Percentiles rank a stretch among this genome's conserved stretches.
Evolutionary conservation across 2,329 filamentous ascomycete genomes (phyloP).

Genomic region (Arthrobotrys pseudoclavata): DNA sequence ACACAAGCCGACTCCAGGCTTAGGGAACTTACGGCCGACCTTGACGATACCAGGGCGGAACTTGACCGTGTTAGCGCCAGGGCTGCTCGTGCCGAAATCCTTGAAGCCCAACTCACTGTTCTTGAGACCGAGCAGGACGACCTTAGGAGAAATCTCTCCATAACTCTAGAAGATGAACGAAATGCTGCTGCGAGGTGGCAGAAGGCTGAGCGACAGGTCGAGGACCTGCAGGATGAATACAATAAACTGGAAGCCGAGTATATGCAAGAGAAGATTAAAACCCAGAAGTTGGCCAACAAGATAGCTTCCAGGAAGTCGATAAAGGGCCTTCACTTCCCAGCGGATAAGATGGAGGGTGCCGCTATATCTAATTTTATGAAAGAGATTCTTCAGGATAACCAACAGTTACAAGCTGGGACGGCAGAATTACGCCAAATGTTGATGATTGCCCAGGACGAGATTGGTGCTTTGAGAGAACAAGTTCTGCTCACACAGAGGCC

Average conservation of each 20-base stretch:
- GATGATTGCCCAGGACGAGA: constrained; percentile 91
- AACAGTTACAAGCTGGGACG: constrained; percentile 90
- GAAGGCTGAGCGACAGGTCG: constrained; percentile 83
- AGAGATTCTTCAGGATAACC: constrained; percentile 94
- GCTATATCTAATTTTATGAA: constrained; percentile 82
- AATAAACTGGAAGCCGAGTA: constrained; percentile 86
- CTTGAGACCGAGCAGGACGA: constrained; percentile 85
- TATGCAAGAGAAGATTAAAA: constrained; percentile 61
- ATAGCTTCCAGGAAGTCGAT: constrained; percentile 68
- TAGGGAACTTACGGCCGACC: constrained; percentile 72
- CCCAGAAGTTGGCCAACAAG: constrained; percentile 73
- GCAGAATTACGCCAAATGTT: constrained; percentile 92
- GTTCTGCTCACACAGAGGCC: constrained; percentile 84
- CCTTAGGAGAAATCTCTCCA: constrained; percentile 76
- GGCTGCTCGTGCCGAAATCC: constrained; percentile 79
- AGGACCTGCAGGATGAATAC: constrained; percentile 85
- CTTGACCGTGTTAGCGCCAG: constrained; percentile 62
- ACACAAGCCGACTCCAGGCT: constrained; percentile 84
- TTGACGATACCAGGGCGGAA: constrained; percentile 63
- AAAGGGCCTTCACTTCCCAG: constrained; percentile 47
- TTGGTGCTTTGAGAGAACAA: constrained; percentile 86
- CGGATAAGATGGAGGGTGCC: constrained; percentile 50
- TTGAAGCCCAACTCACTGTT: constrained; percentile 83
- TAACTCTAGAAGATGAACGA: constrained; percentile 80
- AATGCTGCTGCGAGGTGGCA: constrained; percentile 86